Percentiles rank a stretch among this genome's conserved stretches.
Conservation (phyloP, 768 basidiomycete species). For the Stropharia rugosoannulata region DNA sequence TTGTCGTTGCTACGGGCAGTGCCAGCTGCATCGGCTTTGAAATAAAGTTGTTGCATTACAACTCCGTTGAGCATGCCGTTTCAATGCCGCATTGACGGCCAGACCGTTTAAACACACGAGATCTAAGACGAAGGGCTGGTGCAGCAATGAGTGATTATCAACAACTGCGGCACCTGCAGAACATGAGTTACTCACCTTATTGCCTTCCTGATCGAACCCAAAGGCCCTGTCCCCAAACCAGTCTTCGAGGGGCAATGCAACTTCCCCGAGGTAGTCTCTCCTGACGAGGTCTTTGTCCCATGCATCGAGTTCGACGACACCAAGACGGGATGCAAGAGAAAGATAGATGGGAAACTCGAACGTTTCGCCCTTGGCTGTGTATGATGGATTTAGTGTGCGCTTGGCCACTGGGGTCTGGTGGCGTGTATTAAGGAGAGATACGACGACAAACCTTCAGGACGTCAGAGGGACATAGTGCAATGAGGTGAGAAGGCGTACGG, state of each 20-base stretch:
- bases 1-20: no score
- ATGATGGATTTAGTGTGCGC: slow-evolving; percentile 68
- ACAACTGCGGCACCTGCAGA: neutral
- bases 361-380: slow-evolving; percentile 66
- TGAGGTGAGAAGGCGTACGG: slow-evolving; percentile 50
- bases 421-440: slow-evolving; percentile 55
- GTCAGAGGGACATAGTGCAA: neutral
- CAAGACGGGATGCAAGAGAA: slow-evolving; percentile 69
- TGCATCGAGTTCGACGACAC: slow-evolving; percentile 79
- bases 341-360: slow-evolving; percentile 89
- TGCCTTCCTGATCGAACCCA: slow-evolving; percentile 61
- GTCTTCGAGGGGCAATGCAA: slow-evolving; percentile 70
- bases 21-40: no score
- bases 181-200: slow-evolving; percentile 51
- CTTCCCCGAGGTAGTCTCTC: slow-evolving; percentile 95
- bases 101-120: no score
- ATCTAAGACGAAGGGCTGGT: slow-evolving; percentile 34
- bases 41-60: no score
- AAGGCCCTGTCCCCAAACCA: slow-evolving; percentile 61
- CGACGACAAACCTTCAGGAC: slow-evolving; percentile 61
- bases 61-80: no score
- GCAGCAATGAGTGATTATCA: neutral
- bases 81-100: no score
- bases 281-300: slow-evolving; percentile 93
- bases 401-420: slow-evolving; percentile 77